phyloP scores from a whole-genome alignment of 495 filamentous ascomycete species.

The Penicillium bialowiezense region DNA sequence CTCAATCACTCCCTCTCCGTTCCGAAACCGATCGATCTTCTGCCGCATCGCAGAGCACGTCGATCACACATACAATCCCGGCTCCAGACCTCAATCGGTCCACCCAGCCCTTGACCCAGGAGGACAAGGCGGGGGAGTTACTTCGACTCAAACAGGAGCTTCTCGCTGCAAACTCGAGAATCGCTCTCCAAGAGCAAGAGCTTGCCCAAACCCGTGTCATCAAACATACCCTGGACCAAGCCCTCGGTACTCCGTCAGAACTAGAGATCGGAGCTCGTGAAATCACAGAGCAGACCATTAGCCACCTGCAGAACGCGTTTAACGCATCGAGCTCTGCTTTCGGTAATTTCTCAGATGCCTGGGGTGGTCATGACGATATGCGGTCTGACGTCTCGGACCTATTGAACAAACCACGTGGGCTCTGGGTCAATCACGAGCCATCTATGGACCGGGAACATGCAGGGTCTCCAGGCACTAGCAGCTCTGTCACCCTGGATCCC shows the following conservation, averaged over 20 bases:
- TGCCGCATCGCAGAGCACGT: conserved; percentile 55
- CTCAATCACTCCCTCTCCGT: conserved; percentile 25
- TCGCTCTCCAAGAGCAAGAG: conserved; percentile 81
- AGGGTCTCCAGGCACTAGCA: conserved; percentile 23
- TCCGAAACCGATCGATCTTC: conserved; percentile 47
- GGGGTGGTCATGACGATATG: conserved; percentile 64
- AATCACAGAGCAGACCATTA: conserved; percentile 52
- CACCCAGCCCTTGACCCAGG: conserved; percentile 11
- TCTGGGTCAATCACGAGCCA: conserved; percentile 52
- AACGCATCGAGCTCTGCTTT: conserved; percentile 51
- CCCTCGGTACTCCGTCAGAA: conserved; percentile 61
- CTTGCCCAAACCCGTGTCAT: conserved; percentile 73
- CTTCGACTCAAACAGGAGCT: conserved; percentile 68
- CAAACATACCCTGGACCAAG: conserved; percentile 72
- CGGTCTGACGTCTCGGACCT: conserved; percentile 62
- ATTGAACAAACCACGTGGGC: conserved; percentile 56
- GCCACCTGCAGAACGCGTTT: conserved; percentile 50
- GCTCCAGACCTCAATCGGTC: conserved; percentile 35
- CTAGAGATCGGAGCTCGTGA: conserved; percentile 50
- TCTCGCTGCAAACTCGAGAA: conserved; percentile 71
- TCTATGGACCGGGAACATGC: conserved; percentile 29
- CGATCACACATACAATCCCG: conserved; percentile 49
- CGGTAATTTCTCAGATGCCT: conserved; percentile 55
- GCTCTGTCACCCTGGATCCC: conserved; percentile 23
- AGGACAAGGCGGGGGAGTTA: conserved; percentile 46